Conservation (phyloP, 2,329 filamentous ascomycete genomes). For the Aaosphaeria pasadenensis region DNA sequence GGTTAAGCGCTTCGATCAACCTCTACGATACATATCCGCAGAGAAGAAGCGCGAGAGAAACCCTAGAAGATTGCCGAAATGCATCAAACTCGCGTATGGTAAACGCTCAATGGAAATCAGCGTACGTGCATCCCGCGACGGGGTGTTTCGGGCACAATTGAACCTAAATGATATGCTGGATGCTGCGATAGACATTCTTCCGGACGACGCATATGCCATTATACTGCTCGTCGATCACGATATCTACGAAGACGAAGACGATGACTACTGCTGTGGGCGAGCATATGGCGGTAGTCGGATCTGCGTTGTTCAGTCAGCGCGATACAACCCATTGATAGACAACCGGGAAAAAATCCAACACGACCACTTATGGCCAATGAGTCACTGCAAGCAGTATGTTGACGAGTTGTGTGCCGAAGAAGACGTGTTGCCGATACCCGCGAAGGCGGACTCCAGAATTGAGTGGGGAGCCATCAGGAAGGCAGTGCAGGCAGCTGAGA, state of each 20-base stretch:
- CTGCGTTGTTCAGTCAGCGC: constrained; percentile 58
- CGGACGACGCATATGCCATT: constrained; percentile 57
- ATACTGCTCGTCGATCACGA: constrained; percentile 60
- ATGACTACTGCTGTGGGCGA: constrained; percentile 64
- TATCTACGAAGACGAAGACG: constrained; percentile 63
- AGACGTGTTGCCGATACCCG: constrained; percentile 13
- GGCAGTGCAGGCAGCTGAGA: constrained; percentile 1
- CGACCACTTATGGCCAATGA: constrained; percentile 63
- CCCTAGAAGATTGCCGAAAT: constrained; percentile 14
- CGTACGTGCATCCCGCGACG: constrained; percentile 48
- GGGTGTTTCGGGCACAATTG: constrained; percentile 50
- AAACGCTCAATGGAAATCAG: constrained; percentile 50
- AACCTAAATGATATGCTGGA: constrained; percentile 63
- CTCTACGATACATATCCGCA: constrained; percentile 52
- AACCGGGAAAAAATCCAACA: constrained; percentile 30
- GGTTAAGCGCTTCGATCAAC: constrained; percentile 43
- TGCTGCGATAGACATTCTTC: constrained; percentile 52
- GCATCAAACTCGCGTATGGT: constrained; percentile 47
- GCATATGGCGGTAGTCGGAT: constrained; percentile 65
- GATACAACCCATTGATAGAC: constrained; percentile 57
- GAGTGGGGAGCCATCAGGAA: constrained; percentile 13
- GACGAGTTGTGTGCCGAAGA: constrained; percentile 37
- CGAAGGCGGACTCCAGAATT: constrained; percentile 9
- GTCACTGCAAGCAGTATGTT: constrained; percentile 57
- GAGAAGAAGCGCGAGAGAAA: constrained; percentile 10